Base-by-base conservation (phyloP, 2,329 filamentous ascomycete genomes). In the Cladosporium sp. region DNA sequence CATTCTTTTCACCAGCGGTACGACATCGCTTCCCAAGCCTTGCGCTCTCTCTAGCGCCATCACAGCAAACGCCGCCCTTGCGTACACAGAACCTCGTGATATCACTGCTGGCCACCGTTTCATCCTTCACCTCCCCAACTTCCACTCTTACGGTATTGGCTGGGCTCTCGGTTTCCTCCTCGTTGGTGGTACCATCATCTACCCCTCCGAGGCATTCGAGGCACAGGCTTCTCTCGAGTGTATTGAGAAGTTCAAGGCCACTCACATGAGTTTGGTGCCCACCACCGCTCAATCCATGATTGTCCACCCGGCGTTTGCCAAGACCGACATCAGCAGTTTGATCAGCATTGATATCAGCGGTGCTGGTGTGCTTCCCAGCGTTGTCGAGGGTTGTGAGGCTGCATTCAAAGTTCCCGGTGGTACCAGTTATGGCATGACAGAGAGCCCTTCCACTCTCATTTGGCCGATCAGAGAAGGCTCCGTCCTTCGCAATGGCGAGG, bases 1-100 rank as follows among this genome's bases (percentile, higher is more conserved):
- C 40, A 73, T 80, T 48, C 68, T 79, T 32, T 80, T 80, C 65
- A 80, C 77, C 19, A 79, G 77, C 61, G 78, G 78, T 19, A 80
- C 77, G n/a, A 79, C 77, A 0, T 76, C 75, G 5, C 64, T 72
- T 0, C 76, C 78, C 4, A 80, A 80, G 62, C 77, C 73, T 48
- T 79, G 77, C 57, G 69, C 70, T 13, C 72, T 78, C 59, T 76
- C 74, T 5, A 70, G 67, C 59, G 65, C 64, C 24, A 64, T 66
- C 60, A 70, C 72, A 61, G 61, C 66, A 28, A 78, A 76, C 57
- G 66, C 74, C 7, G 73, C 74, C 1, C 40, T 68, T 20, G 66
- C 62, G 12, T 64, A 64, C 39, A 65, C 61, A 54, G 64, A 67
- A 50, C 59, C 63, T 22, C 67, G 66, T 44, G 66, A 68, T 36